Evolutionary conservation across 441 rosid genomes (phyloP).

Genomic region (Populus tomentosa): DNA sequence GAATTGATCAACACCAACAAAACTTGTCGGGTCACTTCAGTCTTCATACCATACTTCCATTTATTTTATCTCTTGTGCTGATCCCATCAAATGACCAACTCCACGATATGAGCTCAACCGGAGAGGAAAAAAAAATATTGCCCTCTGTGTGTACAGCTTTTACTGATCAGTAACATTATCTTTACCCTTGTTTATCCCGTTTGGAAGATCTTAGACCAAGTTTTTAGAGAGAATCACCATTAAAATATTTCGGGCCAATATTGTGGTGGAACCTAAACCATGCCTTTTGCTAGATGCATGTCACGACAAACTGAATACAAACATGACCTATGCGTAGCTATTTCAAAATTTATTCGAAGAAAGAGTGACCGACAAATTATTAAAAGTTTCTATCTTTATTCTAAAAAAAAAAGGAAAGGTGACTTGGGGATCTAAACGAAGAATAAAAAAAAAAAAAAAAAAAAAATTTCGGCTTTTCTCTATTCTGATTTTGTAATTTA

Average conservation of each 20-base stretch:
- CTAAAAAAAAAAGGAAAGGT: neutral
- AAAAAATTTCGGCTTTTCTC: too few relatives aligned
- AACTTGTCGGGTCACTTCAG: neutral
- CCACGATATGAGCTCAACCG: neutral
- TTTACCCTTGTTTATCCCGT: neutral
- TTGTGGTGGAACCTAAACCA: neutral
- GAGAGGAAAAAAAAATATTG: neutral
- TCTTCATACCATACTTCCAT: neutral
- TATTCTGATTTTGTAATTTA: too few relatives aligned
- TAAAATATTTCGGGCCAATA: neutral
- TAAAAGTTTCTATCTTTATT: neutral
- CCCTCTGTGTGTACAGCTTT: neutral
- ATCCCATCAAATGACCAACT: neutral
- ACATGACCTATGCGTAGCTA: neutral
- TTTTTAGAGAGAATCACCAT: neutral
- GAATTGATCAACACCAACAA: neutral
- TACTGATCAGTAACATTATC: neutral
- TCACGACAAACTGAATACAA: neutral
- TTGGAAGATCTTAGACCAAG: neutral
- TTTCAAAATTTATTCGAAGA: neutral
- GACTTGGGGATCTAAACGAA: neutral
- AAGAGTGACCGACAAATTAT: neutral
- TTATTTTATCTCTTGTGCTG: neutral
- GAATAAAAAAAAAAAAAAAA: too few relatives aligned
- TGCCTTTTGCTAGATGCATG: neutral